phyloP scores from a whole-genome alignment of 2,329 filamentous ascomycete genomes.

The Esteya vermicola region DNA sequence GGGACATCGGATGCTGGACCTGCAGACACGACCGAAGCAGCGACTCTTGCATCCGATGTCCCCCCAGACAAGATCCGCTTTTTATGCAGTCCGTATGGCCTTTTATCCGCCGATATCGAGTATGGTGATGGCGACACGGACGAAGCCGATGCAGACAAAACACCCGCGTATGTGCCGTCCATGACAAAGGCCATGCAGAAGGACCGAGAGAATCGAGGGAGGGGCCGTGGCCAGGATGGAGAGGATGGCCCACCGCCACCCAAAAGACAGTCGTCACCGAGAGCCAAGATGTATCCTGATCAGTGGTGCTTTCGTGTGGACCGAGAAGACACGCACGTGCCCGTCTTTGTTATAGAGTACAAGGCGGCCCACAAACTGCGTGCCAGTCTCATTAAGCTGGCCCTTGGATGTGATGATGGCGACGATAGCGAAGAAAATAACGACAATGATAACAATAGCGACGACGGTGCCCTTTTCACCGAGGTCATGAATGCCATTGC shows the following conservation, averaged over 20 bases:
- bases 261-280: background rate
- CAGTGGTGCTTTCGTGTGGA: conserved; percentile 1
- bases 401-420: no score
- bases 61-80: background rate
- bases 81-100: background rate
- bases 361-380: conserved; percentile 1
- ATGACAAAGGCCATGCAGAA: background rate
- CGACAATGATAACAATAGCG: no score
- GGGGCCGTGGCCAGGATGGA: no score
- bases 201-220: no score
- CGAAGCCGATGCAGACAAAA: no score
- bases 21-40: background rate
- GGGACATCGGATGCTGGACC: background rate
- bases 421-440: no score
- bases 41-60: background rate
- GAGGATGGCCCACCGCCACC: background rate
- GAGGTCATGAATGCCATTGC: background rate
- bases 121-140: background rate
- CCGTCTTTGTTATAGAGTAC: conserved; percentile 2
- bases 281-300: background rate
- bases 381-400: background rate
- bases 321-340: background rate
- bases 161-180: background rate
- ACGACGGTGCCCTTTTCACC: background rate
- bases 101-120: background rate